phyloP scores from a whole-genome alignment of 2,329 filamentous ascomycete species.

The Colletotrichum neosansevieriae region DNA sequence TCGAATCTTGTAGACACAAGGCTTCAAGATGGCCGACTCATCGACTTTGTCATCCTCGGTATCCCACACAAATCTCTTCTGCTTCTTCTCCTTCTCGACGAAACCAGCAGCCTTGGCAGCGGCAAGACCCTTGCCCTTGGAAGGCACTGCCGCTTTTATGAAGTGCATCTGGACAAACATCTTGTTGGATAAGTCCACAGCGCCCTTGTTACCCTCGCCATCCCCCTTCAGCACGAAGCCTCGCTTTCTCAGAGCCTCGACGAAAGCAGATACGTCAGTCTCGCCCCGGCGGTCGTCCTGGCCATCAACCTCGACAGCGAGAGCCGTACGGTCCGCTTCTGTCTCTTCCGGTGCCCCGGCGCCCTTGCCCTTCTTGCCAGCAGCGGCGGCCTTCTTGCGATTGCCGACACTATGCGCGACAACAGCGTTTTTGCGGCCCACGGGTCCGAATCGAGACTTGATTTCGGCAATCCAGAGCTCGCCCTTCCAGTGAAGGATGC shows the following conservation, averaged over 20 bases:
- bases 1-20: slow-evolving; percentile 94
- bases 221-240: slow-evolving; percentile 86
- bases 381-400: slow-evolving; percentile 64
- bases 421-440: slow-evolving; percentile 51
- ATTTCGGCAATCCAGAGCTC: slow-evolving; percentile 98
- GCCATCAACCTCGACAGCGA: slow-evolving; percentile 79
- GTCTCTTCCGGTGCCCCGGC: slow-evolving; percentile 53
- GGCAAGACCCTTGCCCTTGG: slow-evolving; percentile 78
- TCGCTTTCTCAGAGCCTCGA: slow-evolving; percentile 82
- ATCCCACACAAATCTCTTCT: slow-evolving; percentile 70
- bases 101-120: slow-evolving; percentile 69
- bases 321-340: slow-evolving; percentile 62
- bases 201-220: slow-evolving; percentile 54
- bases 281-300: slow-evolving; percentile 73
- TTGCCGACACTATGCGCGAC: slow-evolving; percentile 80
- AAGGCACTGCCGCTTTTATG: slow-evolving; percentile 81
- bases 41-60: slow-evolving; percentile 67
- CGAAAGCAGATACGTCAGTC: slow-evolving; percentile 89
- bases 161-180: slow-evolving; percentile 99
- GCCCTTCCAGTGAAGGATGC: slow-evolving; percentile 90
- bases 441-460: slow-evolving; percentile 84
- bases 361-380: slow-evolving; percentile 58
- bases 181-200: slow-evolving; percentile 88
- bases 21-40: slow-evolving; percentile 81
- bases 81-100: slow-evolving; percentile 58